phyloP scores from a whole-genome alignment of 2,329 filamentous ascomycete species.

The Chaetomiaceae sp. region DNA sequence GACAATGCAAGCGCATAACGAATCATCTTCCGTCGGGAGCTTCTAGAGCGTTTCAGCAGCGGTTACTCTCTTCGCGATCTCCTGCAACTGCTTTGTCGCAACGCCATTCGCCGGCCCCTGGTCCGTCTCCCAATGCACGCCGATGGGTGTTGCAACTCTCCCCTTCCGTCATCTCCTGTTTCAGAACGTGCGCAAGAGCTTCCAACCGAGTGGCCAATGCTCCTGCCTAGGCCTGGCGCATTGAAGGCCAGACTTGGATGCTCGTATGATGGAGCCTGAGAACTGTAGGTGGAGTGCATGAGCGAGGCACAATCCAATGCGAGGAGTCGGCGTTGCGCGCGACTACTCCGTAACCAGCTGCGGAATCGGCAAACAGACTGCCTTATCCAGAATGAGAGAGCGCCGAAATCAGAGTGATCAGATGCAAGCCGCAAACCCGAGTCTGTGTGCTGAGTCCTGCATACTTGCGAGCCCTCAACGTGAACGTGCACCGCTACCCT shows the following conservation, averaged over 20 bases:
- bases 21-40: conserved; percentile 12
- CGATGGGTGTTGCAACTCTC: background rate
- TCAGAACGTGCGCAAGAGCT: conserved; percentile 19
- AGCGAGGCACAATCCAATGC: conserved; percentile 25
- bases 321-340: conserved; percentile 20
- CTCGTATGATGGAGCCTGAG: conserved; percentile 6
- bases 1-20: conserved; percentile 9
- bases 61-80: background rate
- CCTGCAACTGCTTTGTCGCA: conserved; percentile 4
- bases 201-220: conserved; percentile 17
- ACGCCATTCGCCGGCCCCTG: conserved; percentile 10
- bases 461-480: too few relatives aligned
- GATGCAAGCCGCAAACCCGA: background rate
- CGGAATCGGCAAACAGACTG: background rate
- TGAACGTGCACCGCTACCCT: too few relatives aligned
- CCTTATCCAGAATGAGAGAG: background rate
- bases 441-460: too few relatives aligned
- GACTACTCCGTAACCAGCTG: conserved; percentile 16
- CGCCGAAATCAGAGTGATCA: background rate
- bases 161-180: conserved; percentile 12
- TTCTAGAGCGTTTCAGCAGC: conserved; percentile 21
- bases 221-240: conserved; percentile 16
- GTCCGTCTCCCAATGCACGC: background rate
- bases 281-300: conserved; percentile 18
- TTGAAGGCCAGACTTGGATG: conserved; percentile 6